phyloP scores from a whole-genome alignment of 495 filamentous ascomycete species.

The Tuber calosporum region DNA sequence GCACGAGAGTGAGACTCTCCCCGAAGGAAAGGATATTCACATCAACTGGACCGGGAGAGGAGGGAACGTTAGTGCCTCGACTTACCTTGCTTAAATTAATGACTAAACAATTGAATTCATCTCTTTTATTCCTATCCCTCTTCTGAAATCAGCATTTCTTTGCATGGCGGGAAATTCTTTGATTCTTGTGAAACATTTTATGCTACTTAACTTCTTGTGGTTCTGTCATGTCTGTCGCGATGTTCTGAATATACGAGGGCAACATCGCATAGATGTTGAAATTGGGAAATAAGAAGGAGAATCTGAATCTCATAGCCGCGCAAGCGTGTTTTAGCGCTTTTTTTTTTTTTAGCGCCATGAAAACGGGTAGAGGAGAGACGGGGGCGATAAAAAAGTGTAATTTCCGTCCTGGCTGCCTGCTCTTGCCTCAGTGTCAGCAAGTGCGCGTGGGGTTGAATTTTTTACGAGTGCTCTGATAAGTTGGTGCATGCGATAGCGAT shows the following conservation, averaged over 20 bases:
- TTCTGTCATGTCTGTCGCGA: background rate
- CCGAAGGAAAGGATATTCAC: conserved; percentile 82
- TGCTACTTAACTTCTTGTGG: background rate
- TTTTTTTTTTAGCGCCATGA: background rate
- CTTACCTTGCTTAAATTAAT: conserved; percentile 78
- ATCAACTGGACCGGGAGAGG: conserved; percentile 99
- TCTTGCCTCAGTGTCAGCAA: background rate
- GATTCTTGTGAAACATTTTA: background rate
- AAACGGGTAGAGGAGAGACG: background rate
- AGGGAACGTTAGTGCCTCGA: conserved; percentile 92
- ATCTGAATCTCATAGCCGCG: background rate
- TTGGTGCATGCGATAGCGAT: background rate
- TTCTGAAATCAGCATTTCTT: background rate
- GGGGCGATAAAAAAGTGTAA: background rate
- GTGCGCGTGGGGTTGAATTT: background rate
- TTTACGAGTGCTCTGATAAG: background rate
- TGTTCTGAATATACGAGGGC: background rate
- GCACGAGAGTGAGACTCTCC: conserved; percentile 71
- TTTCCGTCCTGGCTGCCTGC: background rate
- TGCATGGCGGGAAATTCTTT: background rate
- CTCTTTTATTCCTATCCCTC: conserved; percentile 14
- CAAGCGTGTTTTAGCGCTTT: background rate
- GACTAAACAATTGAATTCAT: conserved; percentile 3
- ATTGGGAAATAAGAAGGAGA: background rate
- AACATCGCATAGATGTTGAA: background rate